phyloP scores from a whole-genome alignment of 2,329 filamentous ascomycete species.

The Ceratocystis albifundus region DNA sequence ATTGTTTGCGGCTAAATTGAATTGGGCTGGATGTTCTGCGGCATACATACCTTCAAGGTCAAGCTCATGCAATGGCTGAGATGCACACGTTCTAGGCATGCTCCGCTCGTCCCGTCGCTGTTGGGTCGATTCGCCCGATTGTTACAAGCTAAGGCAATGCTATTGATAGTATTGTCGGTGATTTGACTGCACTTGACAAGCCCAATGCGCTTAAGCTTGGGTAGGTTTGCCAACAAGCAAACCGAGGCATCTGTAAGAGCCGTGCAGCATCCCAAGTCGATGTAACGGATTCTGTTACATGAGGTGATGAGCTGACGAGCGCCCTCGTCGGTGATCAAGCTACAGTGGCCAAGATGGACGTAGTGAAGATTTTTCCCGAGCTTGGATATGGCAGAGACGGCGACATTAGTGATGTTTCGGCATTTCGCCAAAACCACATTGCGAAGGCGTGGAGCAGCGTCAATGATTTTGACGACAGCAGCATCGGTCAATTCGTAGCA shows the following conservation, averaged over 20 bases:
- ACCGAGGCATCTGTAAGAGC: slow-evolving; percentile 82
- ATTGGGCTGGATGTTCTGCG: not conserved
- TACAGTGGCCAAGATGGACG: slow-evolving; percentile 88
- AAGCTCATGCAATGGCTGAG: slow-evolving; percentile 87
- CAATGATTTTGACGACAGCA: slow-evolving; percentile 78
- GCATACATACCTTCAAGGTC: slow-evolving; percentile 57
- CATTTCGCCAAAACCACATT: slow-evolving; percentile 95
- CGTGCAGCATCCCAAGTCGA: slow-evolving; percentile 90
- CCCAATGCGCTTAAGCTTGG: slow-evolving; percentile 88
- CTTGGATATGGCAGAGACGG: slow-evolving; percentile 75
- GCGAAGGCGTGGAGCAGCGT: slow-evolving; percentile 71
- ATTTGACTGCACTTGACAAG: slow-evolving; percentile 88
- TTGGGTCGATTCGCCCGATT: not conserved
- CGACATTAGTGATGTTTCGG: slow-evolving; percentile 76
- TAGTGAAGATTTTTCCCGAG: slow-evolving; percentile 95
- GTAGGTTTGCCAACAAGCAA: slow-evolving; percentile 68
- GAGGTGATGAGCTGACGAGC: slow-evolving; percentile 71
- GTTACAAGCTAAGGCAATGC: slow-evolving; percentile 25
- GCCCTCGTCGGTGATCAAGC: slow-evolving; percentile 77
- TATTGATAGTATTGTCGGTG: slow-evolving; percentile 69
- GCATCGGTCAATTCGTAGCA: slow-evolving; percentile 75
- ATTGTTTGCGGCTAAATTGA: too few species aligned
- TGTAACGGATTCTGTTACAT: slow-evolving; percentile 93
- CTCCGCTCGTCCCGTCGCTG: slow-evolving; percentile 25
- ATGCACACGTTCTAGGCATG: slow-evolving; percentile 82